Conservation (phyloP, 306 rosid genomes). For the Cicer pinnatifidum region DNA sequence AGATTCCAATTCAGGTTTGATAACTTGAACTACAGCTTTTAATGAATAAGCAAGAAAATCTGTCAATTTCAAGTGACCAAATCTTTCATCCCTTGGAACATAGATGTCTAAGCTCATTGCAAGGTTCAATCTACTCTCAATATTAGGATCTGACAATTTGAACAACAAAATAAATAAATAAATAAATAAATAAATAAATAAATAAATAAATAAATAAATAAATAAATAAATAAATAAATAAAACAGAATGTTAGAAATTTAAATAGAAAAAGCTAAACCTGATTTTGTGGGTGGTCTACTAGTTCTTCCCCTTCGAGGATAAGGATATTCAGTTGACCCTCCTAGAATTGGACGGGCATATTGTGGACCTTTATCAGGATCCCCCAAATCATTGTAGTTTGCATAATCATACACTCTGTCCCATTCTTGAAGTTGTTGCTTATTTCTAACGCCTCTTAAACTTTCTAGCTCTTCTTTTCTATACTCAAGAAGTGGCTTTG, state of each 20-base stretch:
- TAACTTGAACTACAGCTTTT: conserved; percentile 65
- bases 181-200: neutral
- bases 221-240: neutral
- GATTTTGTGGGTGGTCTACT: conserved; percentile 58
- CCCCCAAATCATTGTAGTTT: conserved; percentile 67
- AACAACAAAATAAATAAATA: neutral
- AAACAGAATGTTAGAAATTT: neutral
- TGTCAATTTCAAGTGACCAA: conserved; percentile 77
- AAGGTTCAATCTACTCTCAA: conserved; percentile 61
- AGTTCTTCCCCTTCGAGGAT: conserved; percentile 86
- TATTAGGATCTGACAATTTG: conserved; percentile 54
- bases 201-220: neutral
- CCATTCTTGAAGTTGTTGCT: conserved; percentile 63
- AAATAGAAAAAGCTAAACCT: conserved; percentile 50
- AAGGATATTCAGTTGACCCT: conserved; percentile 75
- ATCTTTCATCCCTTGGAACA: conserved; percentile 87
- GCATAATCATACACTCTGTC: conserved; percentile 87
- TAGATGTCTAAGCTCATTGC: conserved; percentile 64
- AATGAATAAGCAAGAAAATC: conserved; percentile 75
- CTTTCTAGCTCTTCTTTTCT: conserved; percentile 70
- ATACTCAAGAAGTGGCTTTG: conserved; percentile 57
- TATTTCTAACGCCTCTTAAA: conserved; percentile 74
- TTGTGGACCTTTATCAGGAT: conserved; percentile 56
- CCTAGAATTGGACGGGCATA: conserved; percentile 77
- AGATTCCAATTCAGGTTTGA: conserved; percentile 69